phyloP scores from a whole-genome alignment of 2,329 filamentous ascomycete genomes.

The Thielaviopsis euricoi region DNA sequence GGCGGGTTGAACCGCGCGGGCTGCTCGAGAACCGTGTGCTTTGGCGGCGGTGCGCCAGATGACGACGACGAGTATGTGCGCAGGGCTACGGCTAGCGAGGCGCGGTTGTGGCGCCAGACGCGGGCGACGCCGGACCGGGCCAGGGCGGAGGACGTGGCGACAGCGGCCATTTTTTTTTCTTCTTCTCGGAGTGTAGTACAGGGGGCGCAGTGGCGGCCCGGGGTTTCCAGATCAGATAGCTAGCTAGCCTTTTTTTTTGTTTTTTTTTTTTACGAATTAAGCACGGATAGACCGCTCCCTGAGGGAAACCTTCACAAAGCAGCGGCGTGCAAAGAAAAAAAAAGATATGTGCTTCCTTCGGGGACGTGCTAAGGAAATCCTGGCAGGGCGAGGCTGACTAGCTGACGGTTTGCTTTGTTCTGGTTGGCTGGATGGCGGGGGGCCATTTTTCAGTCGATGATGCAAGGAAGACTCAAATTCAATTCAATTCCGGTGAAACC shows the following conservation, averaged over 20 bases:
- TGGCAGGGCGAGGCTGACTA: not conserved
- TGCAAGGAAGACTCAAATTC: not conserved
- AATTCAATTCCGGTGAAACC: not conserved
- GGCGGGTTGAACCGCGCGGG: conserved; percentile 83
- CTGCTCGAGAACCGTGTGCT: conserved; percentile 63
- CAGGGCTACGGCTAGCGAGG: not conserved
- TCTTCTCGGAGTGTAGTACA: not conserved
- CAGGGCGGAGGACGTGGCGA: not conserved
- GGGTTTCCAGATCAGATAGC: too few relatives aligned
- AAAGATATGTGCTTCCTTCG: too few relatives aligned
- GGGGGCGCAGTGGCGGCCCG: not conserved
- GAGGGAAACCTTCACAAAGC: too few relatives aligned
- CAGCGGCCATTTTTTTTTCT: not conserved
- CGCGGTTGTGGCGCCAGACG: not conserved
- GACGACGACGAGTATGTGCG: not conserved
- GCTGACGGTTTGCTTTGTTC: not conserved
- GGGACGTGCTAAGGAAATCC: too few relatives aligned
- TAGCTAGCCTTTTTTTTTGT: too few relatives aligned
- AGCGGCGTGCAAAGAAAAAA: too few relatives aligned
- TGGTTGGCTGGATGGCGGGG: not conserved
- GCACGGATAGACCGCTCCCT: too few relatives aligned
- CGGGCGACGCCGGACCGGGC: not conserved
- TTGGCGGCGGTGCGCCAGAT: conserved; percentile 20
- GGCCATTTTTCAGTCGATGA: not conserved
- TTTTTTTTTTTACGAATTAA: too few relatives aligned